Base-by-base conservation (phyloP, 2,329 filamentous ascomycete species). In the Verticillium tricorpus region DNA sequence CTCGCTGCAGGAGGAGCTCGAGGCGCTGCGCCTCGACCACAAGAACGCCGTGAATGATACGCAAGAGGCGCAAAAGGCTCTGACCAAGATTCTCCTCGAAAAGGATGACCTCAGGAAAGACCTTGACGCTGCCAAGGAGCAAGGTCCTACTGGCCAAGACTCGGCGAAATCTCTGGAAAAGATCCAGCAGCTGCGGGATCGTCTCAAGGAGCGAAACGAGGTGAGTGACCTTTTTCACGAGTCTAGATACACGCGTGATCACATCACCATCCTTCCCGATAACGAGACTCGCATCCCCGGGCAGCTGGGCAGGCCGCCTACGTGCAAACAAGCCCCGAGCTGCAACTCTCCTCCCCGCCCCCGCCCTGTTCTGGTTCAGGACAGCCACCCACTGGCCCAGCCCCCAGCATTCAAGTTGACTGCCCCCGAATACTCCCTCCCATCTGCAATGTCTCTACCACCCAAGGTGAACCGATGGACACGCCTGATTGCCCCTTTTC, bases 21-120 rank as follows among this genome's bases (percentile, higher is more conserved):
- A 85, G 59, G 76, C 78, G 32, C 76, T 85, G 65, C 80, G 85
- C 65, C 78, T 76, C 63, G 82, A 85, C 67, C 76, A 81, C 65
- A 79, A 78, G 61, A 72, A 77, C 60, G 72, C 82, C 58, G 77
- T 75, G 63, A 75, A 79, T 60, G 84, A 88, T 70, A 77, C 79
- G 58, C 84, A 87, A 60, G 78, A 82, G 63, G 80, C 85, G 68
- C 84, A 86, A 73, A 79, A 80, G 56, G 85, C 88, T 69, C 79
- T 89, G 28, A 79, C 88, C 66, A 80, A 85, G 50, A 82, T 84
- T 55, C 77, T 88, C 19, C 77, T 88, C 56, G 80, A 82, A 65
- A 88, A 88, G 70, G 85, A 88, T 63, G 82, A 82, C 71, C 76
- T 87, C 60, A 80, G 82, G 60, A 83, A 84, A 70, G 79, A 84